Base-by-base conservation (phyloP, 352 stramenopile species). In the Thalassiosira livingstoniorum region DNA sequence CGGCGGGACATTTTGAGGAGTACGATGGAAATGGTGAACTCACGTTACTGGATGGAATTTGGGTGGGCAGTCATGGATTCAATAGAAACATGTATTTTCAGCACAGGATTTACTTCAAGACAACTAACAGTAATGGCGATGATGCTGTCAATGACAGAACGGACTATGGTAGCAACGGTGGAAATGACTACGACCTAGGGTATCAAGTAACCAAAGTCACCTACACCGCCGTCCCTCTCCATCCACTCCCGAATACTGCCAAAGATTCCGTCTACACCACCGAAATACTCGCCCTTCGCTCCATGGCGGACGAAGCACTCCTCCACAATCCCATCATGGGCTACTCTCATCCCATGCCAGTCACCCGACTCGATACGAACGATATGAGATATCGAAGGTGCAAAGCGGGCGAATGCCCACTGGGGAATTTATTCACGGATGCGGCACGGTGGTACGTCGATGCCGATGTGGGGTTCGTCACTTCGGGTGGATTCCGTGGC, bases 361-460 rank as follows among this genome's bases (percentile, higher is more conserved):
- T 68, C n/a, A 51, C 43, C 35, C 58, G 68, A 4, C n/a, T 53
- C 5, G 75, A 60, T 25, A 34, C 1, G 18, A 25, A 75, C 29
- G n/a, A n/a, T n/a, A n/a, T n/a, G n/a, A n/a, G n/a, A n/a, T 76
- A 47, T 74, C 61, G 69, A 2, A 42, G 45, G 21, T 88, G 81
- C 53, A 68, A 75, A 42, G 69, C 53, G 23, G 81, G 81, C 29
- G 69, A 81, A 55, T 88, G 81, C 39, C 45, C 66, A 34, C 69
- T 82, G 15, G 81, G 75, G n/a, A 85, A 79, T 58, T 37, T 88
- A 25, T 82, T 79, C 53, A 74, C 76, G 13, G 81, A 88, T 77
- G 76, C 81, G 0, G n/a, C 83, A 29, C 54, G 76, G 15, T 88
- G 81, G 81, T 75, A 68, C 32, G 65, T 70, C 0, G 58, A 61